Evolutionary conservation across 495 filamentous ascomycete genomes (phyloP).

Genomic region (Annulohypoxylon nitens): DNA sequence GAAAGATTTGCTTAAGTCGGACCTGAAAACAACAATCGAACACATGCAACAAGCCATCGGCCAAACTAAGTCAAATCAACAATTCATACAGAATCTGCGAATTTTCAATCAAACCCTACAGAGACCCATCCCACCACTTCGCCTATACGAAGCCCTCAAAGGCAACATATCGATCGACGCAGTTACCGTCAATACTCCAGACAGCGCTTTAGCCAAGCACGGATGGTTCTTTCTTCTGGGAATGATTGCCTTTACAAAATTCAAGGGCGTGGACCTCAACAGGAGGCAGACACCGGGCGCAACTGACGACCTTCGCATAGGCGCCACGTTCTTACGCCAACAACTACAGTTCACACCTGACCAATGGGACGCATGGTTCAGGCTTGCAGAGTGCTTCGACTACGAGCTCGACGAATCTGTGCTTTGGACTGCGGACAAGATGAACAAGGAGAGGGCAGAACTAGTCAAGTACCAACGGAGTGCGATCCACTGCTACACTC

Average conservation of each 20-base stretch:
- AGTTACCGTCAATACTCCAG: conserved; percentile 62
- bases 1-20: conserved; percentile 90
- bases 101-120: conserved; percentile 82
- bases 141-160: conserved; percentile 79
- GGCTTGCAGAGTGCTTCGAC: conserved; percentile 92
- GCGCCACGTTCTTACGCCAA: conserved; percentile 81
- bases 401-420: conserved; percentile 91
- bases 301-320: conserved; percentile 88
- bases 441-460: conserved; percentile 85
- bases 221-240: conserved; percentile 95
- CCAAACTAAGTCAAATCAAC: conserved; percentile 71
- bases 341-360: conserved; percentile 88
- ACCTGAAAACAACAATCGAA: conserved; percentile 88
- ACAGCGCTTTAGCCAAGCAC: conserved; percentile 75
- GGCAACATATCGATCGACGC: conserved; percentile 76
- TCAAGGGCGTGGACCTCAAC: conserved; percentile 76
- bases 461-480: conserved; percentile 81
- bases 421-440: conserved; percentile 94
- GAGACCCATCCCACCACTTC: conserved; percentile 83
- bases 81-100: conserved; percentile 79
- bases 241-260: conserved; percentile 87
- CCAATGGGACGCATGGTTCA: conserved; percentile 97
- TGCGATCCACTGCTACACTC: conserved; percentile 92
- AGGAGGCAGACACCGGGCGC: conserved; percentile 82
- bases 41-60: conserved; percentile 80